Conservation (phyloP, 1,139 yeast genomes). For the Taiozyma sp. region DNA sequence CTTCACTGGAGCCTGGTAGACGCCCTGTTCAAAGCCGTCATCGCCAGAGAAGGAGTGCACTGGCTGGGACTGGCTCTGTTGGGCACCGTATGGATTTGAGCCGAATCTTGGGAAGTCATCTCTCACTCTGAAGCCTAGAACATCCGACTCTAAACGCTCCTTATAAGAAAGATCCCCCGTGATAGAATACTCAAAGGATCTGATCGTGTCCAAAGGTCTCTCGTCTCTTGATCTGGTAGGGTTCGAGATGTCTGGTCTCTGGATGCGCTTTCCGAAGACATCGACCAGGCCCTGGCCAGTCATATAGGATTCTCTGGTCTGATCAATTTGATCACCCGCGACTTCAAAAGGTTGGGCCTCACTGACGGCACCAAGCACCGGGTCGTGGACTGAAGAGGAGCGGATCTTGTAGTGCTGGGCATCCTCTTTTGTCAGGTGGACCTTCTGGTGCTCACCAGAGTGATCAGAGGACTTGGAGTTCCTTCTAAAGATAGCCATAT, state of each 20-base stretch:
- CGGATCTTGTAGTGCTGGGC: slow-evolving; percentile 51
- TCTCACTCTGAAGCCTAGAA: slow-evolving; percentile 74
- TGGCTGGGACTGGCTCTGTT: slow-evolving; percentile 8
- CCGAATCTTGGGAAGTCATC: slow-evolving; percentile 43
- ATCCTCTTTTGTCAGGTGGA: slow-evolving; percentile 39
- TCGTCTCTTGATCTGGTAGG: slow-evolving; percentile 92
- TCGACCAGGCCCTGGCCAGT: slow-evolving; percentile 42
- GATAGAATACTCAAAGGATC: slow-evolving; percentile 87
- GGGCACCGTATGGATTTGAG: slow-evolving; percentile 29
- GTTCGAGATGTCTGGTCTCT: slow-evolving; percentile 76
- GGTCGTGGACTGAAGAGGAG: slow-evolving; percentile 72
- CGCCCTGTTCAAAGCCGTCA: slow-evolving; percentile 50
- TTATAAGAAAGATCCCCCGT: slow-evolving; percentile 77
- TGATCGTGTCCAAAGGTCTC: slow-evolving; percentile 91
- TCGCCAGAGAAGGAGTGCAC: slow-evolving; percentile 24
- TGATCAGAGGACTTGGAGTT: slow-evolving; percentile 15
- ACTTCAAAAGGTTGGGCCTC: slow-evolving; percentile 96
- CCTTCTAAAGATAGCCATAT: slow-evolving; percentile 24
- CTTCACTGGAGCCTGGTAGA: slow-evolving; percentile 54
- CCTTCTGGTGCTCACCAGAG: slow-evolving; percentile 23
- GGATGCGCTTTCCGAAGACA: slow-evolving; percentile 75
- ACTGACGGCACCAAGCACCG: slow-evolving; percentile 83
- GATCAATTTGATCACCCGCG: slow-evolving; percentile 38
- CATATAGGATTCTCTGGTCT: slow-evolving; percentile 5
- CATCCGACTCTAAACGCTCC: slow-evolving; percentile 72